Evolutionary conservation across 495 filamentous ascomycete genomes (phyloP).

Genomic region (Hyaloscypha variabilis): DNA sequence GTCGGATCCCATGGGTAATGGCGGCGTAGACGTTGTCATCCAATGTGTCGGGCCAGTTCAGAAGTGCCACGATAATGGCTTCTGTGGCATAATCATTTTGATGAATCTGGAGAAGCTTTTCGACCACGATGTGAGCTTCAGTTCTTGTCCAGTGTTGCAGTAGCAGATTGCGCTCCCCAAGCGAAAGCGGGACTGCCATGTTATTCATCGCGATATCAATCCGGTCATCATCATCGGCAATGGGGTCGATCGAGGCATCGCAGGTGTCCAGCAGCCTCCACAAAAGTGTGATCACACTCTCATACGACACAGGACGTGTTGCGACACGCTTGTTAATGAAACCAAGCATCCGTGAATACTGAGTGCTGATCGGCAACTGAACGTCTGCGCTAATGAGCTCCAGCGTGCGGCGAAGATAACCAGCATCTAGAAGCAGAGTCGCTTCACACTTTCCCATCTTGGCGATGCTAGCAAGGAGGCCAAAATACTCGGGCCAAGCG

Average conservation of each 20-base stretch:
- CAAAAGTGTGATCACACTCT: conserved; percentile 54
- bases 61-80: conserved; percentile 45
- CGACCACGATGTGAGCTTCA: conserved; percentile 46
- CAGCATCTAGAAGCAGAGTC: conserved; percentile 53
- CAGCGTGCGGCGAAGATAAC: conserved; percentile 58
- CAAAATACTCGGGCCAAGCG: conserved; percentile 83
- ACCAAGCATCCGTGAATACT: conserved; percentile 44
- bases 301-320: conserved; percentile 53
- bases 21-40: conserved; percentile 24
- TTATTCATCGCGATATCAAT: conserved; percentile 12
- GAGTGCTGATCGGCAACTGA: conserved; percentile 40
- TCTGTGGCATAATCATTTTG: conserved; percentile 47
- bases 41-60: conserved; percentile 34
- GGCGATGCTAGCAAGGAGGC: conserved; percentile 62
- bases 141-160: conserved; percentile 41
- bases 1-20: conserved; percentile 27
- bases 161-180: conserved; percentile 45
- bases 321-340: conserved; percentile 52
- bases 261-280: conserved; percentile 47
- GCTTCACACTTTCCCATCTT: conserved; percentile 57
- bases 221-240: conserved; percentile 21
- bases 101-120: conserved; percentile 52
- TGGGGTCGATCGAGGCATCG: conserved; percentile 17
- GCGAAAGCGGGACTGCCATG: conserved; percentile 39
- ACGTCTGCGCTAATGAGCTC: conserved; percentile 65